Evolutionary conservation across 2,329 filamentous ascomycete genomes (phyloP), one percentile per base, ranked within the genome.

Genomic region (Botrytis hyacinthi): DNA sequence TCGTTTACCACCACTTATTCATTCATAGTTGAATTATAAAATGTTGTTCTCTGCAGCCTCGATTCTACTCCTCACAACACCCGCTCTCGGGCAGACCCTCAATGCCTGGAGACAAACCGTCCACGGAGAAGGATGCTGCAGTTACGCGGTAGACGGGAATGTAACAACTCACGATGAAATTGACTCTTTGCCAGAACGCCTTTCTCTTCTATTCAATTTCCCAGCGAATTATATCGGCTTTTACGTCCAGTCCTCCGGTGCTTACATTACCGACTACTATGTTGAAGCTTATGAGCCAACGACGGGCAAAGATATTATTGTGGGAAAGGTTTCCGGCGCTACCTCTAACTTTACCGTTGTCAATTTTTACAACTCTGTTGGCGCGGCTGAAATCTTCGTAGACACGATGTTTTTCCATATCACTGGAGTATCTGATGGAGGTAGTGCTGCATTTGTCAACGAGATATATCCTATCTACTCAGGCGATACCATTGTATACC

Each of bases 201-300:
- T 54, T 51, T 0, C 32, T 54, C 46, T 67, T 14, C 32, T 67
- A n/a, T 54, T 67, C 32, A 67, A 67, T 29, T 51, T 40, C 3
- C 2, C 2, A 22, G 46, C 35, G 7, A 8, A 4, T 14, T 63
- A 70, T 20, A 22, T 61, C 6, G 68, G 68, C 9, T 60, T 70
- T 8, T 60, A 70, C 32, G 42, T 61, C 12, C 68, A 70, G 60
- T 70, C 68, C 22, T 70, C 67, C 26, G 54, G 37, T 35, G 18
- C 40, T 46, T 70, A 60, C 29, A 70, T 70, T 22, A 70, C 67
- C 35, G 67, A 70, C 16, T 70, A 70, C 54, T 46, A 70, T 70
- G 40, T 70, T 46, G n/a, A 61, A 70, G 68, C 68, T 44, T 22
- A 48, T 9, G 68, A 70, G 18, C 20, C 22, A 2, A 20, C 12